Evolutionary conservation across 225 moss, liverwort and hornwort species (phyloP), one percentile per base, ranked within the genome.

Genomic region (Pseudoscleropodium purum): DNA sequence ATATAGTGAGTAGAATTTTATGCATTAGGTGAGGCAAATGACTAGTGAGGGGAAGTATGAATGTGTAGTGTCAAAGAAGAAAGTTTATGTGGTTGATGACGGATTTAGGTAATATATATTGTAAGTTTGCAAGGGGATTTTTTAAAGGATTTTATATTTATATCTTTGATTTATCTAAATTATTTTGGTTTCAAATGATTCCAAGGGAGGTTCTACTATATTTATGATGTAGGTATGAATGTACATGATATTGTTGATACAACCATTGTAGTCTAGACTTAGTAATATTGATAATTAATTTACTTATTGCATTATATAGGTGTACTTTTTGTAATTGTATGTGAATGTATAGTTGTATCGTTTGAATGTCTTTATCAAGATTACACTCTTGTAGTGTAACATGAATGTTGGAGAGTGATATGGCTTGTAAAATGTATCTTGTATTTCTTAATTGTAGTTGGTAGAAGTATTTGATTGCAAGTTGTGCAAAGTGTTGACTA

Each of bases 261-360:
- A 75, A 0, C 9, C 4, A 18, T 31, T 75, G 11, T 10, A 75
- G 1, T 31, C 2, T 31, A 47, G 4, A 6, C 47, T 41, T 18
- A 18, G 2, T 33, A 49, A 19, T 20, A 49, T 4, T 19, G 5
- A 75, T 75, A 19, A 34, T 51, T 51, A 21, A 51, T 13, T 51
- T 76, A 21, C 1, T 13, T 34, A 1, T 76, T 76, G 12, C 12
- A 31, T 31, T 3, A 4, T 4, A 19, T 17, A 31, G 11, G 27
- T 7, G 2, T 10, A 0, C 1, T 33, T 72, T 41, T 76, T 75
- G 11, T 33, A 49, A 51, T 51, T 33, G 34, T 34, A 76, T 21
- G 8, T 3, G 1, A 19, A 76, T 13, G 8, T 18, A 21, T 34
- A 3, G 13, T 2, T 76, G 21, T 12, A 2, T 49, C 0, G 1